Evolutionary conservation across 2,329 filamentous ascomycete species (phyloP).

Genomic region (Fusarium sp.): DNA sequence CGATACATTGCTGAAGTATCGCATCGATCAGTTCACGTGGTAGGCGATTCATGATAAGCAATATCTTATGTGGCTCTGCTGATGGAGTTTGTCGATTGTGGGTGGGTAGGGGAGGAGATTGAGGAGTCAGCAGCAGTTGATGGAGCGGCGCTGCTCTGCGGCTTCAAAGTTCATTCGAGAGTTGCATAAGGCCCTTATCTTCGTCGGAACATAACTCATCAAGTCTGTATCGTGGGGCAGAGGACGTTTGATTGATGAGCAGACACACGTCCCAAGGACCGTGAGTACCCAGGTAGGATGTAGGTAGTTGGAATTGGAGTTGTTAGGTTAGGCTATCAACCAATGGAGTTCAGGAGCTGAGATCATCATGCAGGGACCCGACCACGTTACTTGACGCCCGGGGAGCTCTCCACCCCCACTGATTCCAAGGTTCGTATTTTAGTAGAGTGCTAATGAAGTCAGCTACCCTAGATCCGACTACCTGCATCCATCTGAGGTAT

Average conservation of each 20-base stretch:
- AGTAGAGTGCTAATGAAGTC: not conserved
- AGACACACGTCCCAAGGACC: not conserved
- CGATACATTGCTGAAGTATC: slow-evolving; percentile 56
- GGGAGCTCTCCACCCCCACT: slow-evolving; percentile 22
- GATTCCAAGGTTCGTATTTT: not conserved
- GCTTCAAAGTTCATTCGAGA: not conserved
- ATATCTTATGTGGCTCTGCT: not conserved
- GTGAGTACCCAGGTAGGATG: not conserved
- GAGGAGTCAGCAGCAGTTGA: slow-evolving; percentile 15
- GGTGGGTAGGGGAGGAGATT: not conserved
- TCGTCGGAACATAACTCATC: not conserved
- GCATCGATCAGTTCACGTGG: slow-evolving; percentile 58
- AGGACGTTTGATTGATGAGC: not conserved
- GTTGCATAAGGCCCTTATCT: not conserved
- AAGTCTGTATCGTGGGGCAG: not conserved
- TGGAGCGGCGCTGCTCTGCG: slow-evolving; percentile 1
- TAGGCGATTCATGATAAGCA: slow-evolving; percentile 54
- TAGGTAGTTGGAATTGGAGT: slow-evolving; percentile 7
- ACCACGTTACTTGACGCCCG: not conserved
- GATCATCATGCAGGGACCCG: slow-evolving; percentile 21
- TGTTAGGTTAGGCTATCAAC: slow-evolving; percentile 1
- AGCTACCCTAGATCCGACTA: not conserved
- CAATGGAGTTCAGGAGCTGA: slow-evolving; percentile 8
- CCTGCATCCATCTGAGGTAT: not conserved
- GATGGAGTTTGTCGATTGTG: not conserved